A percentile compares a stretch with the other conserved stretches of the same genome.
Conservation (phyloP, 495 filamentous ascomycete species). For the Cercophora newfieldiana region DNA sequence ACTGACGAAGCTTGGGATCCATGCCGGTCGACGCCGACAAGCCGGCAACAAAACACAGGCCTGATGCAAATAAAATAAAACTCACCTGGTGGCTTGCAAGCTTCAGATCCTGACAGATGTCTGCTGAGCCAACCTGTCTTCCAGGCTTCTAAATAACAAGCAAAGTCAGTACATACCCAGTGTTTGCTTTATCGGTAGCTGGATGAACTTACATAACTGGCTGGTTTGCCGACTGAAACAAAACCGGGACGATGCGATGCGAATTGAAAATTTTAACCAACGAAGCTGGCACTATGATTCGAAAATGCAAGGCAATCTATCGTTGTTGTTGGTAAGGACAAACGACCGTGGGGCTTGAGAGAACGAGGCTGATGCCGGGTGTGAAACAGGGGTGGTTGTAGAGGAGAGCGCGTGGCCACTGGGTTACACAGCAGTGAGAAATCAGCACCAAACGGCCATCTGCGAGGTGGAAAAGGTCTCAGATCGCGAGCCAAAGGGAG, state of each 20-base stretch:
- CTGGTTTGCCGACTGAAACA: neutral
- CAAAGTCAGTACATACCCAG: neutral
- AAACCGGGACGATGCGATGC: neutral
- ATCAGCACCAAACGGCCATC: constrained; percentile 16
- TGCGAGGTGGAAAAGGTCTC: neutral
- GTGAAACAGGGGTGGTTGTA: constrained; percentile 10
- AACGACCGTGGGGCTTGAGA: neutral
- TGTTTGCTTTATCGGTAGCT: neutral
- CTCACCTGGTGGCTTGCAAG: neutral
- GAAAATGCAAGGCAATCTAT: neutral
- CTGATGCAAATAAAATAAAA: neutral
- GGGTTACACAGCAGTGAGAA: constrained; percentile 27
- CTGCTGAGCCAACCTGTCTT: neutral
- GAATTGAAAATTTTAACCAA: neutral
- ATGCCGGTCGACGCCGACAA: neutral
- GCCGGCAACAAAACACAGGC: neutral
- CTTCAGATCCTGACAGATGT: neutral
- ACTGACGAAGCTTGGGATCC: neutral
- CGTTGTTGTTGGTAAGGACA: neutral
- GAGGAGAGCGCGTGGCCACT: constrained; percentile 11
- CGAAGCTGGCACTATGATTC: neutral
- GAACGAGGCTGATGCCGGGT: neutral
- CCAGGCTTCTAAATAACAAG: neutral
- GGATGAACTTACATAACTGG: neutral
- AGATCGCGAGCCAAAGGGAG: neutral